Evolutionary conservation across 2,329 filamentous ascomycete genomes (phyloP), one percentile per base, ranked within the genome.

Genomic region (Orbilia javanica): DNA sequence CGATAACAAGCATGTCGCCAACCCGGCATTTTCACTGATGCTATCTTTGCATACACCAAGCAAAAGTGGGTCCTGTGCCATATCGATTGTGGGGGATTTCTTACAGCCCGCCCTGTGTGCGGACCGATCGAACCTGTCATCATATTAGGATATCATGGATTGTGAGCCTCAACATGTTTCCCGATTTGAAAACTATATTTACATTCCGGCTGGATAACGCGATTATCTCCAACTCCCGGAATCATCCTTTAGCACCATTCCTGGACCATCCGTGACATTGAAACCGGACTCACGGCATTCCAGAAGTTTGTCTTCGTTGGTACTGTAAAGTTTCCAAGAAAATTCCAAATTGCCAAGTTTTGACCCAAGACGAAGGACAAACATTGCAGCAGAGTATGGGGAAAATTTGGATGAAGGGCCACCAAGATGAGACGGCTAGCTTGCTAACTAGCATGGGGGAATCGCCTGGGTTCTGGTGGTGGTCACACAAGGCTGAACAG

Each of bases 401-500:
- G 65, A 62, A 63, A 72, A 72, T 72, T n/a, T 71, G 67, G 53
- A 67, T 27, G 67, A 78, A 72, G 66, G 52, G 63, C 22, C 52
- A 62, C 18, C 48, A 53, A 46, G 52, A 62, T 68, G 70, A 67
- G 62, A 67, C 62, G 36, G 44, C 53, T 25, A 68, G n/a, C 50
- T 42, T 7, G 48, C 55, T 25, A 68, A 20, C 50, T 42, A 13
- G 48, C 55, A 11, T 60, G 34, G 34, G 25, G 48, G 68, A 62
- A 62, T 52, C 50, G 44, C 52, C 42, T 63, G 50, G 25, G 36
- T 15, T 29, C 11, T n/a, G 34, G 15, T 42, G 18, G 74, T 46
- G 50, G 74, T 78, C 74, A 72, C 74, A 78, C 74, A 78, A 78
- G 74, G 74, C 74, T 78, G 67, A 78, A 78, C 50, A 67, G 74